Evolutionary conservation across 192 early-diverging fungal species (phyloP), one percentile per base, ranked within the genome.

Genomic region (Cladochytrium replicatum): DNA sequence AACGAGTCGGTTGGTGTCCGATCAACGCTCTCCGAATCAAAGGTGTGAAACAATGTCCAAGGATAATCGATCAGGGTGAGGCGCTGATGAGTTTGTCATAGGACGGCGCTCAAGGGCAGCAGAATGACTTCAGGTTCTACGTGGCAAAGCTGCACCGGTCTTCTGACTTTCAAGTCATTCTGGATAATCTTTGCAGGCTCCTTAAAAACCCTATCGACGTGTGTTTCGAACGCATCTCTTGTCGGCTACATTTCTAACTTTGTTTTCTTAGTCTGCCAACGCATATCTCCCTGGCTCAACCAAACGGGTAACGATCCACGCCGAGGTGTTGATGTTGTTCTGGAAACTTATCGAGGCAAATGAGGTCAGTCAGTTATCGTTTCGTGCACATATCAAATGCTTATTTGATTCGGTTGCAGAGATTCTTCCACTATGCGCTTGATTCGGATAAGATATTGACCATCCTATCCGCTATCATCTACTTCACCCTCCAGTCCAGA

Each of bases 321-420:
- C 67, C 27, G 88, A 93, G 57, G 74, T 80, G 0, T 60, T 88
- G 41, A 85, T 89, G 77, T 56, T 93, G 21, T 81, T 88, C 37
- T 95, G 92, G 92, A 73, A 81, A 50, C 59, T 91, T 6, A 52
- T 93, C 23, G 86, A 91, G 39, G 61, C 72, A 41, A 95, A 95
- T 59, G 70, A 74, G 46, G 86, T 87, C 61, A 29, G 53, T 57
- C 7, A 22, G 23, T 15, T 9, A n/a, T 27, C n/a, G n/a, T n/a
- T 1, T 30, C 19, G 24, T 21, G 32, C 5, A 8, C 11, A 4
- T 64, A 50, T 15, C 29, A 3, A 66, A 19, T 22, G 6, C 3
- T 22, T n/a, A 21, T 9, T 28, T 53, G 21, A 21, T 17, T 32
- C 21, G 29, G 19, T 27, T 48, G 0, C 46, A 88, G 83, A 64